These are phyloP conservation scores for Salix exigua DNA, from an alignment of 345 rosid species.

Conservation along the genomic window DNA sequence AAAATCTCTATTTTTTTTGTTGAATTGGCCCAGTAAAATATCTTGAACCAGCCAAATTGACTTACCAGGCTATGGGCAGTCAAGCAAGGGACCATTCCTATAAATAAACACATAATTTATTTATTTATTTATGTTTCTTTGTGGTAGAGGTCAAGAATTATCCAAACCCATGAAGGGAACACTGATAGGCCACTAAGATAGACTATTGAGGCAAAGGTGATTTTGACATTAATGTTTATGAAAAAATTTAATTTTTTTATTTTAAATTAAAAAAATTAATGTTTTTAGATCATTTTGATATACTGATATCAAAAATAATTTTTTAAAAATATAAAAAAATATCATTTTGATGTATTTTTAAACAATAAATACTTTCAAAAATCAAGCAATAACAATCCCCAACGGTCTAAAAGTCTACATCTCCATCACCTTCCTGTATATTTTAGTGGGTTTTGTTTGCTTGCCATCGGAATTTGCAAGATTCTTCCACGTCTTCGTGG, in stretches of 20 bases:
- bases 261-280: no score
- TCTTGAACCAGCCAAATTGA: conserved; percentile 14
- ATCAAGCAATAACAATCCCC: no score
- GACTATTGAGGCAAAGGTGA: conserved; percentile 19
- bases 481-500: conserved; percentile 2
- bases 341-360: no score
- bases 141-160: conserved; percentile 12
- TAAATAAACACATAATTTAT: not conserved
- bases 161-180: not conserved
- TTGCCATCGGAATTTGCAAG: not conserved
- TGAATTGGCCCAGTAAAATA: not conserved
- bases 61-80: not conserved
- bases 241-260: no score
- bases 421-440: no score
- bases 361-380: no score
- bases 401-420: no score
- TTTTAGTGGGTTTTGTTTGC: not conserved
- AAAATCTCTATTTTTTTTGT: not conserved
- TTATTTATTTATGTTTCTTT: not conserved
- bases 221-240: no score
- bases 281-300: no score
- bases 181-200: conserved; percentile 18
- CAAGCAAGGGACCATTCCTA: not conserved
- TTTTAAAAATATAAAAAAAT: no score
- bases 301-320: no score